Base-by-base conservation (phyloP, 176 grass and related monocot genomes). In the Stipa capillata region DNA sequence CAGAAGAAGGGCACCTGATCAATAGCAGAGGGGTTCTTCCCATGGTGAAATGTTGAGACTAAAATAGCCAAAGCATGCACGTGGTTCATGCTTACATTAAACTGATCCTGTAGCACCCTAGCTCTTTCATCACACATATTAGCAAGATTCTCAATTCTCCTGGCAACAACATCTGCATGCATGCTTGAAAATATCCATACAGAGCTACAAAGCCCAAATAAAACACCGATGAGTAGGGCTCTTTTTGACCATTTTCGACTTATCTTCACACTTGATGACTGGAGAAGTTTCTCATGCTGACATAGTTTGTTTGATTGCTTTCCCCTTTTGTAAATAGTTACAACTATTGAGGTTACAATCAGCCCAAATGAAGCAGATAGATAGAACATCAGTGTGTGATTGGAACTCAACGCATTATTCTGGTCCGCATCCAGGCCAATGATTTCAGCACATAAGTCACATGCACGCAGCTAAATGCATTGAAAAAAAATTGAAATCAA, bases 81-180 rank as follows among this genome's bases (percentile, higher is more conserved):
- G 55, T 95, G 92, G 69, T 95, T 95, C 89, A 95, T 95, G 80
- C 92, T 95, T 56, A 95, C 92, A 87, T 91, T 95, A 70, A 95
- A 95, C 35, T 95, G 92, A 87, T 94, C 92, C 60, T 95, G 92
- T 73, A 95, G 73, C 92, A 95, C 87, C 23, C 89, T 85, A 65
- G 92, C 92, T 91, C 92, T 91, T 62, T 95, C 89, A 25, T 95
- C 92, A 20, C 92, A 95, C 92, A 91, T 89, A 57, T 82, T 95
- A 61, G 47, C 73, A 64, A 95, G 72, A 82, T 85, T 95, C 17
- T 94, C 89, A 36, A 67, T 91, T 84, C 81, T 86, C 61, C 92
- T 91, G 53, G 58, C 77, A 35, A 89, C 77, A 72, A 91, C 64
- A 72, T 86, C 69, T 50, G 84, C 81, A 29, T 89, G 72, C 86